Base-by-base conservation (phyloP, 208 protist species). In the Herpetomonas samuelpessoai region DNA sequence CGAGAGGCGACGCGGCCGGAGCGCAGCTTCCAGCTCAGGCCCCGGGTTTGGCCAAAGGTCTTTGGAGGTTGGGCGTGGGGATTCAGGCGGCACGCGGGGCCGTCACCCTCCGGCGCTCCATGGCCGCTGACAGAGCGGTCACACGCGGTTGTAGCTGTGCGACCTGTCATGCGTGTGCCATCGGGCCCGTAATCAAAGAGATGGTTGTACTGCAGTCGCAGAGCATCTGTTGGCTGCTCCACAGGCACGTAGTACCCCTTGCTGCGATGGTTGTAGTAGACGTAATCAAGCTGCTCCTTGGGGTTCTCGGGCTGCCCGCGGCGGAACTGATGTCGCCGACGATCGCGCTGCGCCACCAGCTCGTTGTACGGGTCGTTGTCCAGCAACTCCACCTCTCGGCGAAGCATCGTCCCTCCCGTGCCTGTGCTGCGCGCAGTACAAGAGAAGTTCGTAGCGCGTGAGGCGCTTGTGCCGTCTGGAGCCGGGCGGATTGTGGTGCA, bases 231-330 rank as follows among this genome's bases (percentile, higher is more conserved):
- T 19, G 62, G 59, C 21, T 68, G 71, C 49, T 90, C 78, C 31
- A 80, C 75, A 12, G 84, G 88, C n/a, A 95, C 71, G 66, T 73
- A 92, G 71, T 68, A 89, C 21, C 81, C 88, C 52, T 95, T 95
- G 68, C 88, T 92, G 39, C 71, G 75, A 71, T 91, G 80, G 58
- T 95, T 92, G 71, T 92, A 95, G 61, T 92, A 95, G 31, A 90
- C 68, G 65, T 84, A 83, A 31, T 86, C 79, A 25, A 49, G 39
- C 46, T 78, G 50, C 52, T 64, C 38, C 38, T 74, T 62, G 24
- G 46, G 18, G 14, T 50, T 25, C 57, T 47, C 67, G 0, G 67
- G 58, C 54, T 83, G 68, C 44, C 72, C 63, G 60, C 77, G 74
- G 1, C 51, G 58, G 0, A 75, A 77, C 25, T 83, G 65, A n/a